phyloP scores from a whole-genome alignment of 352 stramenopile species.

The Globisporangium carolinianum region DNA sequence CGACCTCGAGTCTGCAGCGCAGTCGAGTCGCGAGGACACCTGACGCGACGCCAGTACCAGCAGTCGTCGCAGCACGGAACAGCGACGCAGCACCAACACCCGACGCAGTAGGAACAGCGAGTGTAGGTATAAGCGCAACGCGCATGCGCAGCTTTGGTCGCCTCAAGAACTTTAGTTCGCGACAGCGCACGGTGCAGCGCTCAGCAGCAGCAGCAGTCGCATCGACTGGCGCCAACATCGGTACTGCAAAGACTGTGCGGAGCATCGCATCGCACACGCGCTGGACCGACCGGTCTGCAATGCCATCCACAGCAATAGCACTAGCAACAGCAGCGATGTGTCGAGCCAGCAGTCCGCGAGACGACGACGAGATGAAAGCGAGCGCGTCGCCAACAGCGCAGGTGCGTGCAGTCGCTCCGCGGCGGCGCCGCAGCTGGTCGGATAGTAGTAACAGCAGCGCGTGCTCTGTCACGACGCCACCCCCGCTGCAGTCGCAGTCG shows the following conservation, averaged over 20 bases:
- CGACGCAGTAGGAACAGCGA: neutral
- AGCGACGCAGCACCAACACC: neutral
- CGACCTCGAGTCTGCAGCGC: neutral
- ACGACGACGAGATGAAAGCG: conserved; percentile 15
- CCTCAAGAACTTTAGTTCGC: neutral
- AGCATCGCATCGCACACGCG: conserved; percentile 1
- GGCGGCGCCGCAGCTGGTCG: neutral
- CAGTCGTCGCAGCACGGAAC: neutral
- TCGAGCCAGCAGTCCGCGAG: neutral
- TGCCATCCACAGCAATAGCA: neutral
- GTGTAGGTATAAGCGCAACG: neutral
- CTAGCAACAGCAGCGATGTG: neutral
- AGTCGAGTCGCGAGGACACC: neutral
- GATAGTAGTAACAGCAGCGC: conserved; percentile 9
- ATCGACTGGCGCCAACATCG: too few species aligned
- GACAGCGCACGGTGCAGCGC: neutral
- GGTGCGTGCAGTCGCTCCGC: neutral
- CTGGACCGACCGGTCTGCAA: neutral
- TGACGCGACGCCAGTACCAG: neutral
- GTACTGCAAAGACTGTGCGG: too few species aligned
- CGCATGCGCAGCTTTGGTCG: neutral
- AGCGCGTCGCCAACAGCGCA: conserved; percentile 4
- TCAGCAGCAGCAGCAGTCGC: neutral
- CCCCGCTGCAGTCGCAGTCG: conserved; percentile 1
- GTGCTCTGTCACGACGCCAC: neutral